Conservation (phyloP, 345 rosid genomes). For the Dovyalis caffra region DNA sequence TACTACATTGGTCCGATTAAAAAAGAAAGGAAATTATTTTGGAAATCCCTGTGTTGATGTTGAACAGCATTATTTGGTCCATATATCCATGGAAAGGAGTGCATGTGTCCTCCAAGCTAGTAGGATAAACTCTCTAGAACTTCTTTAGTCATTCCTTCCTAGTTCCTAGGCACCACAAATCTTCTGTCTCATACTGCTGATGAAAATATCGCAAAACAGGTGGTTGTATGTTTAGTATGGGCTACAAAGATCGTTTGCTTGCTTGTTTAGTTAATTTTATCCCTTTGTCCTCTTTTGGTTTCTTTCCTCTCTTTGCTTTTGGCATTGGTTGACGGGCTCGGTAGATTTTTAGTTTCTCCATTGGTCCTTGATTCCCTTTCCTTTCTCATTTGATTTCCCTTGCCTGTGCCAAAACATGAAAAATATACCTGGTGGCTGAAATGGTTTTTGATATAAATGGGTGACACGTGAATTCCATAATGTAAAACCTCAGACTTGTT, state of each 20-base stretch:
- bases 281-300: background rate
- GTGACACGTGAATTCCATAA: background rate
- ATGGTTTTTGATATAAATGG: background rate
- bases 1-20: background rate
- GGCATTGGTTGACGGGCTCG: background rate
- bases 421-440: background rate
- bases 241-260: background rate
- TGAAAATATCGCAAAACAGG: background rate
- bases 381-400: background rate
- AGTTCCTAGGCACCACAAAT: background rate
- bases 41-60: background rate
- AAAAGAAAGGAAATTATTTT: background rate
- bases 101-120: background rate
- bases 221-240: background rate
- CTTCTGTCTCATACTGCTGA: background rate
- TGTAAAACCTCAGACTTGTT: background rate
- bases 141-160: background rate
- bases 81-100: background rate
- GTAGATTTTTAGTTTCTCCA: background rate
- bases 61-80: background rate
- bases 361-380: background rate
- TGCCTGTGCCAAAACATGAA: background rate
- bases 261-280: background rate
- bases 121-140: background rate
- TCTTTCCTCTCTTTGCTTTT: background rate